A percentile compares a stretch with the other conserved stretches of the same genome.
These are phyloP conservation scores for Podospora tetraspora DNA, from an alignment of 495 filamentous ascomycete species.

Conservation along the genomic window DNA sequence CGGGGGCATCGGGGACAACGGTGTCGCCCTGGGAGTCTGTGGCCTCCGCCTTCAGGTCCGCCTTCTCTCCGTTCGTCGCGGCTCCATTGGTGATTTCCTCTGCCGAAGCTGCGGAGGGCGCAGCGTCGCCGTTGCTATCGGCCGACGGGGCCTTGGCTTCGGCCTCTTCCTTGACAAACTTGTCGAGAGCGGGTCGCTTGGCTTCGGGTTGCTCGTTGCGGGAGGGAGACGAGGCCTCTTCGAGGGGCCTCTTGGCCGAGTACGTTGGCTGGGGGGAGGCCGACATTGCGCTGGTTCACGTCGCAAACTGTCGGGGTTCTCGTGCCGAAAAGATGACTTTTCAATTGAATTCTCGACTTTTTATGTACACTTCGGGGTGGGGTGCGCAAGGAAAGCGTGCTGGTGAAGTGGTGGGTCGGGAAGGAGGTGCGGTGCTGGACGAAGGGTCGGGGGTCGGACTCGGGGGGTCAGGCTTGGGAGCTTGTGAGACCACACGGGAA, in stretches of 20 bases:
- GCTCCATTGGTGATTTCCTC: conserved; percentile 41
- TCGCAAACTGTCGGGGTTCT: conserved; percentile 20
- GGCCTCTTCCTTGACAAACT: conserved; percentile 59
- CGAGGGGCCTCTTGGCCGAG: conserved; percentile 84
- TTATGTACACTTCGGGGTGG: conserved; percentile 76
- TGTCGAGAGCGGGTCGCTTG: conserved; percentile 93
- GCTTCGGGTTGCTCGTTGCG: conserved; percentile 93
- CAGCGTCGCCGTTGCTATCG: conserved; percentile 36
- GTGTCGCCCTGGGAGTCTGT: conserved; percentile 60
- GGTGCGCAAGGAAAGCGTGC: conserved; percentile 84
- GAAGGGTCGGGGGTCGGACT: conserved; percentile 28
- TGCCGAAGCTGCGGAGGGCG: conserved; percentile 14
- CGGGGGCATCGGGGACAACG: conserved; percentile 65
- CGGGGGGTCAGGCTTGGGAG: conserved; percentile 13
- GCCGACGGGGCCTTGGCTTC: conserved; percentile 36
- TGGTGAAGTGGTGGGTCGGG: conserved; percentile 58
- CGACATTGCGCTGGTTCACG: conserved; percentile 46
- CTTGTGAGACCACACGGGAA: conserved; percentile 18
- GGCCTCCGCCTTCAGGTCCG: conserved; percentile 51
- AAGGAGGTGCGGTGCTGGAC: conserved; percentile 19
- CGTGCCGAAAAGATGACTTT: conserved; percentile 37
- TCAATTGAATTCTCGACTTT: conserved; percentile 43
- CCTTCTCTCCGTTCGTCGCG: conserved; percentile 49
- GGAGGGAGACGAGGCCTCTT: conserved; percentile 92
- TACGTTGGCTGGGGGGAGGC: conserved; percentile 50